Percentiles rank a stretch among this genome's conserved stretches.
Evolutionary conservation across 495 filamentous ascomycete genomes (phyloP).

Genomic region (Podospora bellae-mahoneyi): DNA sequence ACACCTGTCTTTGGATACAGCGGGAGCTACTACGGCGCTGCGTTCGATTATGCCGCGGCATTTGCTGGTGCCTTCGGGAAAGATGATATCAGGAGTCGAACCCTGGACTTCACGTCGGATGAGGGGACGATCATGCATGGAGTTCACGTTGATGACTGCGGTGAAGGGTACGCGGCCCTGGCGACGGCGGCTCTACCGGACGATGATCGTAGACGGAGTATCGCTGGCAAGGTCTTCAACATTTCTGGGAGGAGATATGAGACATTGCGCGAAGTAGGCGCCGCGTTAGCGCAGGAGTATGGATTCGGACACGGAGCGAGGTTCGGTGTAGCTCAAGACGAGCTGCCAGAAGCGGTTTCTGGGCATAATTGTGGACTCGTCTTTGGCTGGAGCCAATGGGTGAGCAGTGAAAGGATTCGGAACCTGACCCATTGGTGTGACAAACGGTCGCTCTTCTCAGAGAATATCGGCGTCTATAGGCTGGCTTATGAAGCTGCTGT

Average conservation of each 20-base stretch:
- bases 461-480: slow-evolving; percentile 37
- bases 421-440: slow-evolving; percentile 40
- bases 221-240: slow-evolving; percentile 41
- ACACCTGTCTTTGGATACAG: slow-evolving; percentile 41
- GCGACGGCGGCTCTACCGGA: slow-evolving; percentile 19
- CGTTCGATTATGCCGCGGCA: slow-evolving; percentile 29
- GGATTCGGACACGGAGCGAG: slow-evolving; percentile 25
- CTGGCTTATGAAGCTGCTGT: slow-evolving; percentile 40
- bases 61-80: slow-evolving; percentile 12
- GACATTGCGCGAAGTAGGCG: slow-evolving; percentile 34
- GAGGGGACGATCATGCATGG: slow-evolving; percentile 39
- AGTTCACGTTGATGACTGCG: slow-evolving; percentile 46
- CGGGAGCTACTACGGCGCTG: slow-evolving; percentile 37
- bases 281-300: slow-evolving; percentile 38
- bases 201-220: slow-evolving; percentile 5
- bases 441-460: slow-evolving; percentile 34
- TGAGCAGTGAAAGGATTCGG: slow-evolving; percentile 41
- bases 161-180: slow-evolving; percentile 41
- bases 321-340: slow-evolving; percentile 17
- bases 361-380: slow-evolving; percentile 26
- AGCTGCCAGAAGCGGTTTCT: slow-evolving; percentile 7
- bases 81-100: slow-evolving; percentile 5
- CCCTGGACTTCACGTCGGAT: slow-evolving; percentile 29
- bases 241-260: slow-evolving; percentile 40
- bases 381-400: slow-evolving; percentile 38